A percentile compares a stretch with the other conserved stretches of the same genome.
phyloP scores from a whole-genome alignment of 768 basidiomycete genomes.

The Erythrobasidium yunnanense region DNA sequence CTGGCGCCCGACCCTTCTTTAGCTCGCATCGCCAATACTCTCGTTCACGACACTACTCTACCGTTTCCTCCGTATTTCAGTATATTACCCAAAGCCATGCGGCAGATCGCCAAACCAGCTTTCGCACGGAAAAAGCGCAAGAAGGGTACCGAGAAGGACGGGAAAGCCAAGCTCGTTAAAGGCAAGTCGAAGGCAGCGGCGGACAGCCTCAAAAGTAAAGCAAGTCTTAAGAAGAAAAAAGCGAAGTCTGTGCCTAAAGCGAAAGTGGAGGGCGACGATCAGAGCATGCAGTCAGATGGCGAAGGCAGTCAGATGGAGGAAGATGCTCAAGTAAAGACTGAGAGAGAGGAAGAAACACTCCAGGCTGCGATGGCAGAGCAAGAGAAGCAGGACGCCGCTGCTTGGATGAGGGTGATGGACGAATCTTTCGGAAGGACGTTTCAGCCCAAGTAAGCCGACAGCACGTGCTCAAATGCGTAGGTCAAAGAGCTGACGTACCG shows the following conservation, averaged over 20 bases:
- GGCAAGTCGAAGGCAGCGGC: neutral
- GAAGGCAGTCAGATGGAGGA: neutral
- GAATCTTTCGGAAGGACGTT: neutral
- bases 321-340: neutral
- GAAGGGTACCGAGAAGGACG: neutral
- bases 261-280: neutral
- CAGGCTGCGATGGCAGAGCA: neutral
- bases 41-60: conserved; percentile 41
- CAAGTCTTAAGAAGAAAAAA: neutral
- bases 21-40: conserved; percentile 41
- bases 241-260: neutral
- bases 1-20: conserved; percentile 31
- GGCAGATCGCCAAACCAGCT: neutral
- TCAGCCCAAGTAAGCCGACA: neutral
- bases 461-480: too few species aligned
- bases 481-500: too few species aligned
- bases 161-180: neutral
- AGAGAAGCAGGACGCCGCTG: neutral
- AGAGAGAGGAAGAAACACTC: neutral
- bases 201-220: neutral
- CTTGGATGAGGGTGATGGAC: conserved; percentile 19
- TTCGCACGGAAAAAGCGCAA: neutral
- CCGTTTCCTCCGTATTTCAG: conserved; percentile 20
- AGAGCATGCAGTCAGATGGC: neutral
- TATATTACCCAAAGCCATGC: neutral